Percentiles rank a stretch among this genome's conserved stretches.
These are phyloP conservation scores for Purpureocillium lavendulum DNA, from an alignment of 2,329 filamentous ascomycete genomes.

Conservation along the genomic window DNA sequence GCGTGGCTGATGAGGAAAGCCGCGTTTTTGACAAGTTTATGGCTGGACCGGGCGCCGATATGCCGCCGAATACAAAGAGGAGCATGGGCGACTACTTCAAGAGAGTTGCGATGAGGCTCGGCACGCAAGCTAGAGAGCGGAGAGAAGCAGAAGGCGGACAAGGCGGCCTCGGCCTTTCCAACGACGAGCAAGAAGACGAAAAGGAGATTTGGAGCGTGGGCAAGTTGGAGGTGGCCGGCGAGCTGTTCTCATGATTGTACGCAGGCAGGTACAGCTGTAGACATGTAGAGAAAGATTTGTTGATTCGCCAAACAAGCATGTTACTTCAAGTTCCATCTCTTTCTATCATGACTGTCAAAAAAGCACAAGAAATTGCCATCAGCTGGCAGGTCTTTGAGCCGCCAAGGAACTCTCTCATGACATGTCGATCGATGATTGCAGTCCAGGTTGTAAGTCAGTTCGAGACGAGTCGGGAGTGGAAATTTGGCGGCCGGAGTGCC, in stretches of 20 bases:
- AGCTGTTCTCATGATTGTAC: constrained; percentile 39
- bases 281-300: constrained; percentile 4
- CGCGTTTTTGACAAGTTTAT: constrained; percentile 90
- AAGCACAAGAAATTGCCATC: too few relatives aligned
- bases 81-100: constrained; percentile 98
- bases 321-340: too few relatives aligned
- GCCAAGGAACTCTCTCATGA: too few relatives aligned
- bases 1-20: constrained; percentile 77
- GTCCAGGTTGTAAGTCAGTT: too few relatives aligned
- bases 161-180: constrained; percentile 75
- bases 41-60: constrained; percentile 53
- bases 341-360: too few relatives aligned
- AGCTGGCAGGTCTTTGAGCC: too few relatives aligned
- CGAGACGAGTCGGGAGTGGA: too few relatives aligned
- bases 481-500: too few relatives aligned
- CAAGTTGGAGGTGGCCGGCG: constrained; percentile 69
- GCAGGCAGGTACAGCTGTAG: constrained; percentile 7
- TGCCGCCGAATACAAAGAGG: constrained; percentile 68
- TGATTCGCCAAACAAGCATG: too few relatives aligned
- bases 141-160: constrained; percentile 85
- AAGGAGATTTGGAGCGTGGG: constrained; percentile 94
- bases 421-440: too few relatives aligned
- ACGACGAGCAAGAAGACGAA: constrained; percentile 91
- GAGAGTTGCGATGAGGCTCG: constrained; percentile 75
- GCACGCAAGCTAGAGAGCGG: constrained; percentile 79